These are phyloP conservation scores for Dactylonectria macrodidyma DNA, from an alignment of 2,329 filamentous ascomycete genomes.

Conservation along the genomic window DNA sequence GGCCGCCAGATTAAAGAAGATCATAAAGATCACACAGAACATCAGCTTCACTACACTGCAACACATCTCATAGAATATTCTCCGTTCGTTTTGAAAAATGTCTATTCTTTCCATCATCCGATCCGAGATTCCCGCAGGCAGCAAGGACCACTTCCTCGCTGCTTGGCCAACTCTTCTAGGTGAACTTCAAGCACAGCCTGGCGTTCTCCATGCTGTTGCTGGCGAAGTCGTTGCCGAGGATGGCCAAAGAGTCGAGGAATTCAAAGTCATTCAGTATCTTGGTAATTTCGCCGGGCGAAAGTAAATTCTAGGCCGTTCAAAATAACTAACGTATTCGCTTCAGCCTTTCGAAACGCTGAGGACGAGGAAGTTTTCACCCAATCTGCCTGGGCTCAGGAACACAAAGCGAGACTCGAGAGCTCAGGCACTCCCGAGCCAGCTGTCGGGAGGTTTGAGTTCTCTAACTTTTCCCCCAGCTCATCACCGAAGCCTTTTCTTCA, in stretches of 20 bases:
- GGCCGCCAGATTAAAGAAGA: no score
- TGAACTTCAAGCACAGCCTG: not conserved
- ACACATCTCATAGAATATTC: no score
- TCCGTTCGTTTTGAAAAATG: not conserved
- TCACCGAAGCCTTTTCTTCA: not conserved
- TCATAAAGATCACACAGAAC: no score
- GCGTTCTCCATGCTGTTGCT: not conserved
- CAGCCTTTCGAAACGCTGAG: not conserved
- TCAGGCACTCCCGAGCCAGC: not conserved
- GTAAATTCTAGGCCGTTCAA: not conserved
- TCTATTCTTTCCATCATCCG: not conserved
- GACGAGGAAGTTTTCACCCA: not conserved
- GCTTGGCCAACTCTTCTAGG: not conserved
- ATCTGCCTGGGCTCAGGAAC: not conserved
- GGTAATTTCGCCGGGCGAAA: not conserved
- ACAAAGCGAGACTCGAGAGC: not conserved
- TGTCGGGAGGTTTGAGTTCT: not conserved
- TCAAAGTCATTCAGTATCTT: not conserved
- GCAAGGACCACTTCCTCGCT: not conserved
- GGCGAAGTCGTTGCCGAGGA: not conserved
- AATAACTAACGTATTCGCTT: no score
- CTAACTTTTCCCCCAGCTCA: not conserved
- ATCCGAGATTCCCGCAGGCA: not conserved
- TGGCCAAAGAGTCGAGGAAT: not conserved
- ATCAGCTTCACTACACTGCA: no score